Evolutionary conservation across 2,329 filamentous ascomycete genomes (phyloP), one percentile per base, ranked within the genome.

Genomic region (Fusarium sacchari): DNA sequence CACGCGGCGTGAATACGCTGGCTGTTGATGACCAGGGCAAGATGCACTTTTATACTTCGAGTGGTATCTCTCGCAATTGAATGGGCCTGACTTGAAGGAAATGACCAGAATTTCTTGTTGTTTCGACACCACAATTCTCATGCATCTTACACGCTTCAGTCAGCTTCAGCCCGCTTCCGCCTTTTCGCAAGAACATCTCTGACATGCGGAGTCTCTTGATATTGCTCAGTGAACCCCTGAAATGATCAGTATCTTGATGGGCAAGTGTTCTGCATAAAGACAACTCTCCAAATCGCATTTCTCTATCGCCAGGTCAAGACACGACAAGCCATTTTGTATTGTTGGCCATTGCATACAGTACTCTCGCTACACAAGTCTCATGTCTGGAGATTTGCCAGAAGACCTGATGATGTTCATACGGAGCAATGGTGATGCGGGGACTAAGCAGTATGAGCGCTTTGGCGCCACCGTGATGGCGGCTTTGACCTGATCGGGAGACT

Each of bases 341-440:
- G 10, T 3, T n/a, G 1, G 40, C 1, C 14, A 24, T 43, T n/a
- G 6, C n/a, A n/a, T 43, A 6, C 9, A 24, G 40, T 1, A n/a
- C 28, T n/a, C n/a, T n/a, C n/a, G n/a, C n/a, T n/a, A n/a, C n/a
- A n/a, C n/a, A n/a, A n/a, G n/a, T n/a, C n/a, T n/a, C n/a, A n/a
- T n/a, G n/a, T n/a, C n/a, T n/a, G n/a, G n/a, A n/a, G n/a, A n/a
- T n/a, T n/a, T n/a, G n/a, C n/a, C n/a, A n/a, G 28, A 43, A 24
- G 0, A 15, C n/a, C 6, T 43, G 2, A 5, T 7, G 6, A 43
- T 18, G 15, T 43, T 43, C n/a, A 9, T 12, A 15, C 0, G n/a
- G 15, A 24, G 40, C 10, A 17, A 18, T 6, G 11, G 15, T n/a
- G 7, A 10, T 40, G 13, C 22, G 22, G n/a, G 22, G 15, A n/a